Evolutionary conservation across 2,329 filamentous ascomycete genomes (phyloP).

Genomic region (Hymenoscyphus infarciens): DNA sequence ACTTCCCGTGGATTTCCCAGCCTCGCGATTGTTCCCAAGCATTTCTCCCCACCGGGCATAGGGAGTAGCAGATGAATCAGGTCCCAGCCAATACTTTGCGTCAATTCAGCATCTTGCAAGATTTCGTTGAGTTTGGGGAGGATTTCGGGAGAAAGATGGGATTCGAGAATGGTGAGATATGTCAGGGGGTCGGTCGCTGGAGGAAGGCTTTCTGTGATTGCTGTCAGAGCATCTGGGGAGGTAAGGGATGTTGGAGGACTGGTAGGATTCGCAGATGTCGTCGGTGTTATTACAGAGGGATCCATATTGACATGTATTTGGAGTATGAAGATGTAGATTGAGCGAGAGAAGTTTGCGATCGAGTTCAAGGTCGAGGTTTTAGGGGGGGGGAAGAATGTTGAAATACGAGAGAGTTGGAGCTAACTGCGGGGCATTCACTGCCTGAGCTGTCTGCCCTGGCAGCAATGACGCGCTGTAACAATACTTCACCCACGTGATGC

Average conservation of each 20-base stretch:
- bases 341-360: too few species aligned
- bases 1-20: constrained; percentile 79
- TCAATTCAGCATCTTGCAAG: constrained; percentile 64
- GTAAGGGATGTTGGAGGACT: background rate
- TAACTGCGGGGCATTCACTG: background rate
- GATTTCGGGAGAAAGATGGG: constrained; percentile 64
- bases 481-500: background rate
- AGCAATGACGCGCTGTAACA: background rate
- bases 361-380: too few species aligned
- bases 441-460: background rate
- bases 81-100: constrained; percentile 80
- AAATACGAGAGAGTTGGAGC: background rate
- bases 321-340: background rate
- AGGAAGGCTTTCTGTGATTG: constrained; percentile 38
- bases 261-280: background rate
- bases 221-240: constrained; percentile 26
- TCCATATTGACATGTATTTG: background rate
- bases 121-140: constrained; percentile 66
- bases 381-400: background rate
- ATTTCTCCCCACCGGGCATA: constrained; percentile 64
- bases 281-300: background rate
- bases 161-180: constrained; percentile 74
- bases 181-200: constrained; percentile 64
- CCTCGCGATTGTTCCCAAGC: constrained; percentile 69
- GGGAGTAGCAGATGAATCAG: constrained; percentile 71